Base-by-base conservation (phyloP, 192 early-diverging fungal genomes). In the Podila clonocystis region DNA sequence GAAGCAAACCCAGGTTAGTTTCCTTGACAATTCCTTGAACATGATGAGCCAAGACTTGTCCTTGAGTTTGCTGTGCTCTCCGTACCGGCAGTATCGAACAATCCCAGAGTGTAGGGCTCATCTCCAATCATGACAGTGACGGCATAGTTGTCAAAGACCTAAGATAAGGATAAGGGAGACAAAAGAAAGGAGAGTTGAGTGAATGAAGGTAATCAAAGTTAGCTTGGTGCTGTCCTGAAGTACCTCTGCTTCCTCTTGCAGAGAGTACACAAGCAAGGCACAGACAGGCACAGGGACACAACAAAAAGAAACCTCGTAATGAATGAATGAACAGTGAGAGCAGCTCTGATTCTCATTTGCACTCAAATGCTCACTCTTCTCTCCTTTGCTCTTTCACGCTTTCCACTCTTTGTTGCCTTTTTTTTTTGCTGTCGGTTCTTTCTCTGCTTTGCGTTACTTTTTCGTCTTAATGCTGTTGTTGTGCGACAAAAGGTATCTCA, bases 71-170 rank as follows among this genome's bases (percentile, higher is more conserved):
- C 41, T 45, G 41, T 45, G 34, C 13, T 28, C 2, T 28, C 62
- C 79, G 65, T 84, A 85, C 91, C 91, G 65, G 95, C 95, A 63
- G 97, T 98, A 92, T 98, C 97, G 85, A 98, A 97, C 36, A 98
- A 87, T 63, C 95, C 97, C 58, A 98, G 85, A 22, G 95, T 96
- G 86, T 97, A 97, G 24, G 96, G 97, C 83, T 99, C 96, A 77
- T 94, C 95, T 63, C 95, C 96, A 87, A 98, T 97, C 96, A 98
- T 99, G 64, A 99, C 96, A 26, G 96, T 97, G 28, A 97, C 97
- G 61, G 96, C 95, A 90, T 99, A 99, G 84, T 99, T 98, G 86
- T 98, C 97, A 88, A 98, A 98, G n/a, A 94, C 92, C 89, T 92
- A 83, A 17, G 41, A 45, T 12, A 45, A 45, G 41, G 8, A 9